These are phyloP conservation scores for Amoebophrya sp. DNA, from an alignment of 169 alveolate species.

Conservation along the genomic window DNA sequence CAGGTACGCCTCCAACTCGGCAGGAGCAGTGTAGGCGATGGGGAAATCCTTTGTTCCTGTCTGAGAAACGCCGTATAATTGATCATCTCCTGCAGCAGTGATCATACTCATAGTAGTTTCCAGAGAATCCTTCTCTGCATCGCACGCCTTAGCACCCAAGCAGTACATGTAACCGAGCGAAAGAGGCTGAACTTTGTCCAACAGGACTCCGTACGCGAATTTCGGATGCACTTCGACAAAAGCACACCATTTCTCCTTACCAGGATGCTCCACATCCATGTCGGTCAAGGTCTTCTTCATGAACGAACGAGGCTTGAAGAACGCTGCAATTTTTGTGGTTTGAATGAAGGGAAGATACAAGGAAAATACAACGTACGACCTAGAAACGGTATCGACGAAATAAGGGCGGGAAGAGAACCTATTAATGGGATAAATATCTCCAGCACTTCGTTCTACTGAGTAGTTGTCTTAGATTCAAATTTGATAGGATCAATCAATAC, in stretches of 20 bases:
- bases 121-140: not conserved
- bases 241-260: not conserved
- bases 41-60: not conserved
- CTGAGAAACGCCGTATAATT: not conserved
- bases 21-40: not conserved
- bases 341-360: no score
- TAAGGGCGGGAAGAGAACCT: no score
- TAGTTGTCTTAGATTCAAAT: no score
- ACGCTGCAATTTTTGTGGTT: no score
- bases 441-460: no score
- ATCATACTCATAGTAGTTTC: not conserved
- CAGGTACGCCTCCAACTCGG: not conserved
- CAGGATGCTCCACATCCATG: not conserved
- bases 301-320: no score
- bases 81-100: not conserved
- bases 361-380: no score
- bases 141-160: not conserved
- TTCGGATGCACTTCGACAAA: not conserved
- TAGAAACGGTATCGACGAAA: no score
- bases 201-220: not conserved
- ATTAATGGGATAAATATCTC: no score
- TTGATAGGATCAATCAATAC: no score
- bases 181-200: not conserved
- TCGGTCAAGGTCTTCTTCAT: no score
- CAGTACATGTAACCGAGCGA: constrained; percentile 15